Evolutionary conservation across 495 filamentous ascomycete species (phyloP), one percentile per base, ranked within the genome.

Genomic region (Penicillium cataractarum): DNA sequence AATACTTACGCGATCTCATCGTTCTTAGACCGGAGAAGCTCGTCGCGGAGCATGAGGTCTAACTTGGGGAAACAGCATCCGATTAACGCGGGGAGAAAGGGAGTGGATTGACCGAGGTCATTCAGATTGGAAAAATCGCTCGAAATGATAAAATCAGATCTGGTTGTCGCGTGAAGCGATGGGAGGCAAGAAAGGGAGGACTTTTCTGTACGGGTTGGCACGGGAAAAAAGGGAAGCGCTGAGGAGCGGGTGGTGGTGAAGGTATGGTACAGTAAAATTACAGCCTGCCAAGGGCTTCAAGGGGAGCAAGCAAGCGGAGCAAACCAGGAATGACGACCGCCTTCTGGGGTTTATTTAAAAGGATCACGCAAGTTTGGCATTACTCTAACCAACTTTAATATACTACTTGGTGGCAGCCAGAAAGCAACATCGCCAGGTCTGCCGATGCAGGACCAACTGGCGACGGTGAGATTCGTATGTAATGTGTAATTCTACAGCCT

Each of bases 1-100:
- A 73, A 71, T 73, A 84, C 84, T 75, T 80, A 87, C 85, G 82
- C 77, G 78, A 86, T 83, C 79, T 86, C 84, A 79, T 84, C 82
- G 72, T 83, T 80, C 76, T 85, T 86, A 78, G 78, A 83, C 75
- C 78, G 76, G 65, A 81, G 76, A 65, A 80, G 76, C 74, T 81
- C 83, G 78, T 85, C 83, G 67, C 83, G 83, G 78, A 84, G 77
- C 78, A 81, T 81, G 71, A 79, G 77, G 80, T 74, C 78, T 82
- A 80, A 67, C 74, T 77, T 73, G 73, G 76, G 74, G 76, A 80
- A 79, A 76, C 79, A 79, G 82, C 84, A 86, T 86, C 80, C 81
- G 83, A 85, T 82, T 81, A 80, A 79, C 80, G 80, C 69, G 78
- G 78, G 75, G 71, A 79, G 76, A 82, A 82, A 65, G 69, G 72